Evolutionary conservation across 1,139 yeast genomes (phyloP).

Genomic region (Debaryomycetaceae sp.): DNA sequence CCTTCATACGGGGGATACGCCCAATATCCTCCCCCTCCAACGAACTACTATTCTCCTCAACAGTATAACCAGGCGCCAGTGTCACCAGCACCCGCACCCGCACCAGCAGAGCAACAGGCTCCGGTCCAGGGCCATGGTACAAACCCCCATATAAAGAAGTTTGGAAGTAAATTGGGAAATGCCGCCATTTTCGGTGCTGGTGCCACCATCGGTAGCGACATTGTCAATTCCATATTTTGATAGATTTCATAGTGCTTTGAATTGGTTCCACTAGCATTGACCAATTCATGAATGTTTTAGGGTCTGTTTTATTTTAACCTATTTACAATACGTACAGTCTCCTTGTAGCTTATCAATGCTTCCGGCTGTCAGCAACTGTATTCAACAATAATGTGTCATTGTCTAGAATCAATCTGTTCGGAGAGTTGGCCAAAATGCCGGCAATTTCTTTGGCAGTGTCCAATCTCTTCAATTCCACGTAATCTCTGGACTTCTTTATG

Average conservation of each 20-base stretch:
- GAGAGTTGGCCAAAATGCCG: slow-evolving; percentile 73
- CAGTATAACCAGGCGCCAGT: slow-evolving; percentile 12
- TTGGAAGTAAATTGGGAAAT: slow-evolving; percentile 83
- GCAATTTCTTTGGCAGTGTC: slow-evolving; percentile 98
- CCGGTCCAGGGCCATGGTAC: slow-evolving; percentile 20
- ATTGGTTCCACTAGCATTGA: background rate
- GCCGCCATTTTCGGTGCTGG: slow-evolving; percentile 98
- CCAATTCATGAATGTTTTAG: background rate
- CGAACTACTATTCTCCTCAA: slow-evolving; percentile 38
- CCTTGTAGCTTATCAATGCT: slow-evolving; percentile 11
- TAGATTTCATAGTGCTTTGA: background rate
- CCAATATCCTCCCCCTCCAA: slow-evolving; percentile 48
- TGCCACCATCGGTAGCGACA: slow-evolving; percentile 86
- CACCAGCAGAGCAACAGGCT: slow-evolving; percentile 13
- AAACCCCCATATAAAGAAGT: slow-evolving; percentile 49
- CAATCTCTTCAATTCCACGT: slow-evolving; percentile 92
- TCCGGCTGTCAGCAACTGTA: slow-evolving; percentile 70
- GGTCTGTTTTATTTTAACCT: slow-evolving; percentile 1
- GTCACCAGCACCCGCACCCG: slow-evolving; percentile 16
- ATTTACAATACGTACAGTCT: slow-evolving; percentile 5
- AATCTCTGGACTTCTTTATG: slow-evolving; percentile 90
- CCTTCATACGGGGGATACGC: slow-evolving; percentile 44
- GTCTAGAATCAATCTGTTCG: slow-evolving; percentile 87
- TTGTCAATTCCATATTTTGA: slow-evolving; percentile 81
- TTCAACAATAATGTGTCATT: slow-evolving; percentile 88